phyloP scores from a whole-genome alignment of 768 basidiomycete genomes.

The Heimioporus sp. region DNA sequence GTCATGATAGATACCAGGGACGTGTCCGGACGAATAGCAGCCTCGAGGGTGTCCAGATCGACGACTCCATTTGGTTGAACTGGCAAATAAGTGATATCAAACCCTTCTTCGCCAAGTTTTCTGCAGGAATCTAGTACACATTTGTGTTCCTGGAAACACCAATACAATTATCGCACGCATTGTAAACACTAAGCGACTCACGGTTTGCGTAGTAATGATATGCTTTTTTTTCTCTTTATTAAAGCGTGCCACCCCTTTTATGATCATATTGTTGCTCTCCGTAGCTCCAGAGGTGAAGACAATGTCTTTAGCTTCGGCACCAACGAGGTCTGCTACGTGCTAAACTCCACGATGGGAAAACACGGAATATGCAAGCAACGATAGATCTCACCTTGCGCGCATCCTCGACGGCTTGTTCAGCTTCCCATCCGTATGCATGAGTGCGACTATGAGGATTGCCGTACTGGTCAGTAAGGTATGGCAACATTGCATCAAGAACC shows the following conservation, averaged over 20 bases:
- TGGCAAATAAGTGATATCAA: conserved; percentile 97
- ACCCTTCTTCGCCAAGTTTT: conserved; percentile 93
- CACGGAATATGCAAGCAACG: background rate
- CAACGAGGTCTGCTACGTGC: conserved; percentile 90
- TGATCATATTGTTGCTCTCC: conserved; percentile 95
- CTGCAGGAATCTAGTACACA: conserved; percentile 98
- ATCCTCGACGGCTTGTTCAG: conserved; percentile 90
- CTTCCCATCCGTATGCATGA: conserved; percentile 99
- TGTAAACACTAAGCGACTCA: conserved; percentile 35
- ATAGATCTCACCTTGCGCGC: conserved; percentile 67
- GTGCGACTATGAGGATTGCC: conserved; percentile 98
- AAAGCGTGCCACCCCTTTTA: conserved; percentile 96
- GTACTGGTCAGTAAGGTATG: conserved; percentile 91
- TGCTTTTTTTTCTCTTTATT: conserved; percentile 92
- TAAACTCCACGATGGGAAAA: conserved; percentile 29
- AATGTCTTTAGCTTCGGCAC: conserved; percentile 93
- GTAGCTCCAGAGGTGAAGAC: conserved; percentile 98
- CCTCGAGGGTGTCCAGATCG: conserved; percentile 74
- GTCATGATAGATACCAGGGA: conserved; percentile 97
- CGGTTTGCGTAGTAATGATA: conserved; percentile 93
- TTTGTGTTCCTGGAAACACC: conserved; percentile 82
- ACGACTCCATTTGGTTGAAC: conserved; percentile 85
- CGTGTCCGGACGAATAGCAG: conserved; percentile 88
- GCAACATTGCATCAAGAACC: conserved; percentile 95
- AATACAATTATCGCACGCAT: background rate